Evolutionary conservation across 2,329 filamentous ascomycete species (phyloP).

Genomic region (Exophiala viscosa): DNA sequence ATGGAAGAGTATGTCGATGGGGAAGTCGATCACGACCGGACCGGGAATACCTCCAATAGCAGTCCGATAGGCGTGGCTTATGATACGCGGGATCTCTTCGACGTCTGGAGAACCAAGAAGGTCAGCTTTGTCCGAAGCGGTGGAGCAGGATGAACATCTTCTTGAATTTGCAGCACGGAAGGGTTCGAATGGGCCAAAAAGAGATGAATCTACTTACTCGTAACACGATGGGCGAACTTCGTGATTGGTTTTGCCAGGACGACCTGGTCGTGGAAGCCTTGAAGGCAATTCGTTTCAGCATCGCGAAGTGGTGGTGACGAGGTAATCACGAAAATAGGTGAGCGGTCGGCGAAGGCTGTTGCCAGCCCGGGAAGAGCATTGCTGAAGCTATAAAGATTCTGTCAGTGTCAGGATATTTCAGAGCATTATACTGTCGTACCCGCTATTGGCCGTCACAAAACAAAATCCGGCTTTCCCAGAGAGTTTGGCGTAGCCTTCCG

Average conservation of each 20-base stretch:
- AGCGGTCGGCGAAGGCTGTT: constrained; percentile 45
- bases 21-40: constrained; percentile 30
- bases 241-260: constrained; percentile 43
- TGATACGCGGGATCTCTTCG: constrained; percentile 45
- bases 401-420: background rate
- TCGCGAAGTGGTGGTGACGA: constrained; percentile 44
- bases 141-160: background rate
- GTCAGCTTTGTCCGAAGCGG: background rate
- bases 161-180: background rate
- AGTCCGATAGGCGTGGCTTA: constrained; percentile 41
- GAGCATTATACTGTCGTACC: constrained; percentile 31
- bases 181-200: too few relatives aligned
- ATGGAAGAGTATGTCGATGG: constrained; percentile 42
- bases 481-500: constrained; percentile 46
- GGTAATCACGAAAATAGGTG: constrained; percentile 45
- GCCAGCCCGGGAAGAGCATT: constrained; percentile 46
- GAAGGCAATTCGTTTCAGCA: constrained; percentile 45
- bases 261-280: constrained; percentile 47
- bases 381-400: constrained; percentile 35
- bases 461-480: constrained; percentile 44
- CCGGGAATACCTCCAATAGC: constrained; percentile 42
- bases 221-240: constrained; percentile 46
- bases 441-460: constrained; percentile 49
- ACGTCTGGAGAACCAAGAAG: constrained; percentile 25
- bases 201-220: constrained; percentile 18